Evolutionary conservation across 2,329 filamentous ascomycete genomes (phyloP).

Genomic region (Orbilia oligospora): DNA sequence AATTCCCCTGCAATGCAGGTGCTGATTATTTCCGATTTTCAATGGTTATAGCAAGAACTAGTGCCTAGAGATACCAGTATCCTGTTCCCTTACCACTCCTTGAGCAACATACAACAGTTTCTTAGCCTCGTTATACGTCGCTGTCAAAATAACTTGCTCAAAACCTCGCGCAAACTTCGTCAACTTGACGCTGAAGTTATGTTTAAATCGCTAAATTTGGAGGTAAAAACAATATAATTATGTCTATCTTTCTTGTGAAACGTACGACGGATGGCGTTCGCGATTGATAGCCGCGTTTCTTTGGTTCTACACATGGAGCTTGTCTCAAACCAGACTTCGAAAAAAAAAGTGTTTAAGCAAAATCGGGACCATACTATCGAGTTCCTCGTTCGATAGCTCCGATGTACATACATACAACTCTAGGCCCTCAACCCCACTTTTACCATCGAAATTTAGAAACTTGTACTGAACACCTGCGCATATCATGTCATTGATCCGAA

Average conservation of each 20-base stretch:
- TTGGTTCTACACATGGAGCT: not conserved
- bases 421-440: conserved; percentile 6
- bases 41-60: not conserved
- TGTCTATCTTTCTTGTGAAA: not conserved
- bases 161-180: conserved; percentile 44
- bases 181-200: conserved; percentile 26
- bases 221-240: not conserved
- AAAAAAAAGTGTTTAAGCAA: no score
- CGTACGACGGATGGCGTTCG: not conserved
- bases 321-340: no score
- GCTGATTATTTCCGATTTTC: conserved; percentile 44
- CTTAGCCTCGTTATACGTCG: not conserved
- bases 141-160: conserved; percentile 38
- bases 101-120: not conserved
- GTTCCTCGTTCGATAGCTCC: not conserved
- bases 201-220: not conserved
- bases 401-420: not conserved
- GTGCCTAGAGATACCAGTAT: not conserved
- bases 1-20: conserved; percentile 28
- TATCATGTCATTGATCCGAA: conserved; percentile 32
- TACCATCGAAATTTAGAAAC: not conserved
- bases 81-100: not conserved
- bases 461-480: not conserved
- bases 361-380: not conserved
- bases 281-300: conserved; percentile 21